Evolutionary conservation across 106 monocot species (phyloP).

Genomic region (Phalaenopsis aphrodite): DNA sequence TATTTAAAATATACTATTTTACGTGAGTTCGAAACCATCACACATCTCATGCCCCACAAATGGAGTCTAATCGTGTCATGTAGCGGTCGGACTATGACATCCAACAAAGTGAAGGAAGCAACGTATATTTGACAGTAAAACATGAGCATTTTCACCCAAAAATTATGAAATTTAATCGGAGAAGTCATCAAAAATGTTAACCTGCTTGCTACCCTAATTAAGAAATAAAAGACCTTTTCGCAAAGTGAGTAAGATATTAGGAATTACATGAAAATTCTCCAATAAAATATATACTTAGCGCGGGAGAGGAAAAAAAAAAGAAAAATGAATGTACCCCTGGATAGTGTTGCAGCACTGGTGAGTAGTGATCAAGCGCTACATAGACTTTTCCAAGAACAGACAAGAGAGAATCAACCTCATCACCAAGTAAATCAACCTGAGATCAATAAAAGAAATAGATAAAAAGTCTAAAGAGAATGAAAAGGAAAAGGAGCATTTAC

Average conservation of each 20-base stretch:
- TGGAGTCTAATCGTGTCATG: neutral
- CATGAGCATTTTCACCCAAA: neutral
- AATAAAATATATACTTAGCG: neutral
- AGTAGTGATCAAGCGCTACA: conserved; percentile 94
- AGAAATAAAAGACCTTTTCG: neutral
- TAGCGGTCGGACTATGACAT: neutral
- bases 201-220: neutral
- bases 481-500: neutral
- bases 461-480: neutral
- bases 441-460: neutral
- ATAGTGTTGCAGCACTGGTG: conserved; percentile 86
- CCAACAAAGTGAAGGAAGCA: neutral
- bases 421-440: conserved; percentile 92
- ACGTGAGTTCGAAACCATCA: neutral
- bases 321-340: conserved; percentile 65
- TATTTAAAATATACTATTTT: neutral
- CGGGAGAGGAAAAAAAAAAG: neutral
- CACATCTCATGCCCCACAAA: neutral
- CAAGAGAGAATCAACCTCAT: conserved; percentile 89
- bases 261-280: neutral
- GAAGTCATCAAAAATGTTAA: neutral
- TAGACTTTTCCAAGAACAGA: conserved; percentile 84
- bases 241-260: neutral
- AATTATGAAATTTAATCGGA: neutral
- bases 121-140: neutral